Base-by-base conservation (phyloP, 495 filamentous ascomycete species). In the Aspergillus mulundensis region DNA sequence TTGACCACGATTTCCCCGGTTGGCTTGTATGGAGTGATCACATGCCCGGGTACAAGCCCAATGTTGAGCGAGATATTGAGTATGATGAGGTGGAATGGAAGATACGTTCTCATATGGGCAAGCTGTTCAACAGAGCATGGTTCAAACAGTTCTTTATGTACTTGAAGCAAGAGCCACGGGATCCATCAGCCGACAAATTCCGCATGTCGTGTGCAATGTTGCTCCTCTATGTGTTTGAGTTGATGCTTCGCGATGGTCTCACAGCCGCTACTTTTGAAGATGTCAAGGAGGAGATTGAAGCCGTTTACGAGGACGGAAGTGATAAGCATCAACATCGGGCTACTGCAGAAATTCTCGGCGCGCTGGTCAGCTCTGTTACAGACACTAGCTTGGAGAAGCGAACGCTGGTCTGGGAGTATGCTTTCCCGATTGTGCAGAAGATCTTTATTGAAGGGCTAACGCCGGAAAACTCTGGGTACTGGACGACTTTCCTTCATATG, bases 251-350 rank as follows among this genome's bases (percentile, higher is more conserved):
- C 24, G 82, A 83, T 60, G 88, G 82, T 1, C 70, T 88, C 42
- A 90, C 93, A 0, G 72, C 75, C 21, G 88, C 88, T 23, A 91
- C 82, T 0, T 90, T 95, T 61, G 81, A 88, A n/a, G 93, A 99
- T 47, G 86, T 97, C 62, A 84, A 95, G 60, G 85, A 91, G 57
- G 76, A 94, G 53, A 81, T 87, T 19, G 76, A 81, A 53, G 77
- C 76, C 1, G 84, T 92, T 3, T 96, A 87, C 61, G 92, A 87
- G 20, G 94, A 97, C 73, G 92, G 95, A 23, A 91, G 84, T 58
- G 94, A 99, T 63, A 99, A 97, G 68, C 95, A 99, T 71, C 92
- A 97, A 67, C 94, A 99, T 66, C 88, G 94, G 41, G 95, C 95
- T 7, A 96, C 93, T 18, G 83, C 95, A 4, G 94, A 99, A 68